A percentile compares a stretch with the other conserved stretches of the same genome.
Evolutionary conservation across 1,139 yeast genomes (phyloP).

Genomic region (Hansenula anomala): DNA sequence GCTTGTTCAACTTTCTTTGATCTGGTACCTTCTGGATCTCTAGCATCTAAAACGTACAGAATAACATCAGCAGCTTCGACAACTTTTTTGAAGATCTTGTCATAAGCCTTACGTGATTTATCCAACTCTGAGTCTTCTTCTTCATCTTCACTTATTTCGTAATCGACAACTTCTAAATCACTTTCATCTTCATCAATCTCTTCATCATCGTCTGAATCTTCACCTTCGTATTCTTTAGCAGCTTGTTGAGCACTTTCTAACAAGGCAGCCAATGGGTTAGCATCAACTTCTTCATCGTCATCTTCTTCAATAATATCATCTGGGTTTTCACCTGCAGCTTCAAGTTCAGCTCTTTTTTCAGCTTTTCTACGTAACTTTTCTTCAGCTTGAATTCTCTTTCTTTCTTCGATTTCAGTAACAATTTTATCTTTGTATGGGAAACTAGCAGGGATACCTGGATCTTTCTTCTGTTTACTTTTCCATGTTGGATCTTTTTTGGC

Average conservation of each 20-base stretch:
- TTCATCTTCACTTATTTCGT: constrained; percentile 43
- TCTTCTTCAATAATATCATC: constrained; percentile 40
- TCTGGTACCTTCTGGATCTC: constrained; percentile 96
- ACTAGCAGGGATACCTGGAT: constrained; percentile 90
- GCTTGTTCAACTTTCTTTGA: constrained; percentile 90
- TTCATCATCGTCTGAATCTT: constrained; percentile 26
- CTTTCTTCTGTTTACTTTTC: constrained; percentile 80
- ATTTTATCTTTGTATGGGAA: constrained; percentile 91
- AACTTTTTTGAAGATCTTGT: constrained; percentile 75
- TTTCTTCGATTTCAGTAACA: constrained; percentile 73
- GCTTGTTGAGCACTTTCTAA: constrained; percentile 86
- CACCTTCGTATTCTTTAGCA: constrained; percentile 68
- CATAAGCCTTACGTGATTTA: constrained; percentile 88
- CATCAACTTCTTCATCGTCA: constrained; percentile 38
- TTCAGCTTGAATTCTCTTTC: constrained; percentile 58
- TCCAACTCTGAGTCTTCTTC: constrained; percentile 53
- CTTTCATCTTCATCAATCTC: constrained; percentile 30
- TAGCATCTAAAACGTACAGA: constrained; percentile 89
- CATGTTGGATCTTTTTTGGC: constrained; percentile 91
- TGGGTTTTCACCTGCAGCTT: constrained; percentile 38
- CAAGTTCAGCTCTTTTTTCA: constrained; percentile 39
- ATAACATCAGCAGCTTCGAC: constrained; percentile 90
- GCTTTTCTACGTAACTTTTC: constrained; percentile 43
- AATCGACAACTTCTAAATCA: constrained; percentile 46
- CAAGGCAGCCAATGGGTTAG: constrained; percentile 72